A percentile compares a stretch with the other conserved stretches of the same genome.
phyloP scores from a whole-genome alignment of 2,329 filamentous ascomycete genomes.

The Ophiostoma sp. region DNA sequence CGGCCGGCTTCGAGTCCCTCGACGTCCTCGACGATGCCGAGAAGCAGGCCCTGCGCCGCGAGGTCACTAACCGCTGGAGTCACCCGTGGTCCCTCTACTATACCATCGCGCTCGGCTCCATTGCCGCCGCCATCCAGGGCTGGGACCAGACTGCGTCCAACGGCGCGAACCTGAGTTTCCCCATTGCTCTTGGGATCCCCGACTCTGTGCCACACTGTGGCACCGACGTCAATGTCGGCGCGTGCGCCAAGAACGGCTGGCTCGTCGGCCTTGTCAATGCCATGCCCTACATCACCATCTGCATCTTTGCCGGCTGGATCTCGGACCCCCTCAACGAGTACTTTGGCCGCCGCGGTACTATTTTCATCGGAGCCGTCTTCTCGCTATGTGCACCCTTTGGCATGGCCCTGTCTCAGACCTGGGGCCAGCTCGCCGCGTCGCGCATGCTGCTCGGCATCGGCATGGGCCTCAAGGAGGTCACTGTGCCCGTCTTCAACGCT shows the following conservation, averaged over 20 bases:
- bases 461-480: constrained; percentile 63
- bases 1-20: constrained; percentile 56
- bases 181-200: constrained; percentile 47
- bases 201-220: constrained; percentile 31
- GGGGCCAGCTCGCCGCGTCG: constrained; percentile 64
- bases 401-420: constrained; percentile 64
- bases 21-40: constrained; percentile 33
- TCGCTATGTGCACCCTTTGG: constrained; percentile 63
- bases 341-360: constrained; percentile 50
- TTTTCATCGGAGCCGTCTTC: constrained; percentile 70
- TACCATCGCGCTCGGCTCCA: constrained; percentile 62
- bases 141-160: constrained; percentile 62
- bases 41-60: constrained; percentile 52
- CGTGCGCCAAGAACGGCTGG: constrained; percentile 48
- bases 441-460: constrained; percentile 68
- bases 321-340: constrained; percentile 51
- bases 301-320: constrained; percentile 49
- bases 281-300: constrained; percentile 40
- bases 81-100: constrained; percentile 58
- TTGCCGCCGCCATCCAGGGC: constrained; percentile 64
- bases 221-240: constrained; percentile 34
- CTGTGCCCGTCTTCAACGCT: constrained; percentile 69
- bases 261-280: constrained; percentile 57
- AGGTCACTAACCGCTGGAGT: constrained; percentile 56
- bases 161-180: constrained; percentile 59